Evolutionary conservation across 2,329 filamentous ascomycete genomes (phyloP).

Genomic region (Exophiala sp.): DNA sequence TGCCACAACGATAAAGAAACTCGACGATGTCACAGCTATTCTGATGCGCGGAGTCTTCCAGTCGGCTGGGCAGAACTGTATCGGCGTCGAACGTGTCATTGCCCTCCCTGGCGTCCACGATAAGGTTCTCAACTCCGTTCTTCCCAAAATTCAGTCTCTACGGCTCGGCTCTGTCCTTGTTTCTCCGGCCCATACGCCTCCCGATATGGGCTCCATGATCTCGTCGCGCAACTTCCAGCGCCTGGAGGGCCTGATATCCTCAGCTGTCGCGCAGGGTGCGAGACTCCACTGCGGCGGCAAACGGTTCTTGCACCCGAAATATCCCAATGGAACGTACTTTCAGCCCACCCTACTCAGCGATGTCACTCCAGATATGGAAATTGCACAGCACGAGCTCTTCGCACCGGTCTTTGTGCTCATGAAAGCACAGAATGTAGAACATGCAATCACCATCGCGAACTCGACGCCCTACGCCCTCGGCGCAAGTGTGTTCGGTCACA

Average conservation of each 20-base stretch:
- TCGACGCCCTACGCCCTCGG: conserved; percentile 79
- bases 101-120: conserved; percentile 71
- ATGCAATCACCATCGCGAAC: conserved; percentile 75
- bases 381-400: conserved; percentile 88
- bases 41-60: conserved; percentile 92
- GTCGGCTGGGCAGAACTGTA: conserved; percentile 85
- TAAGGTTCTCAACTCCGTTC: conserved; percentile 62
- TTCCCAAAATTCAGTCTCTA: conserved; percentile 66
- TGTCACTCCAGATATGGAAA: conserved; percentile 76
- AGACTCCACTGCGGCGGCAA: conserved; percentile 73
- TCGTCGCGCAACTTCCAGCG: conserved; percentile 68
- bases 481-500: conserved; percentile 75
- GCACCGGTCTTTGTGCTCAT: conserved; percentile 85
- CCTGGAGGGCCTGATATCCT: conserved; percentile 68
- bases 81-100: conserved; percentile 91
- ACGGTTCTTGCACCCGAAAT: conserved; percentile 62
- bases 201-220: conserved; percentile 84
- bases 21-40: conserved; percentile 70
- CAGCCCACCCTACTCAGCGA: conserved; percentile 82
- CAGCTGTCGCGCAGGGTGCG: conserved; percentile 73
- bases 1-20: conserved; percentile 48
- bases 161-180: conserved; percentile 67
- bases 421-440: conserved; percentile 58
- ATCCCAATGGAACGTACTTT: conserved; percentile 85
- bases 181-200: conserved; percentile 31